These are phyloP conservation scores for Neurospora sp. DNA, from an alignment of 495 filamentous ascomycete genomes.

Conservation along the genomic window DNA sequence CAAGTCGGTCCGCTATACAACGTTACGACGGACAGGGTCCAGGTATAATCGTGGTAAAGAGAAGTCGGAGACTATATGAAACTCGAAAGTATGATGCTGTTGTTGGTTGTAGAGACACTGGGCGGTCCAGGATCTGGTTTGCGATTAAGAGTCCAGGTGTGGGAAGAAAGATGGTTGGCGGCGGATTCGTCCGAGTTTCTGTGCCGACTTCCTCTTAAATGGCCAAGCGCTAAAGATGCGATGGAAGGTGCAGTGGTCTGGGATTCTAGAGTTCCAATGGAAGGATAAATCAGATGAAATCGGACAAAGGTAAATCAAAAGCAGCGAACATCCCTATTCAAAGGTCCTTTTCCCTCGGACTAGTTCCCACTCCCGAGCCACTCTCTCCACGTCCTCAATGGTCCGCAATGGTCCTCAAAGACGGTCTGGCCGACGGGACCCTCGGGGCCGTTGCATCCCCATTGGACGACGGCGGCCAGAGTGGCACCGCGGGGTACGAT, in stretches of 20 bases:
- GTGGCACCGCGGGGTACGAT: background rate
- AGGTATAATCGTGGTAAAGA: background rate
- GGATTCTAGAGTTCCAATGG: background rate
- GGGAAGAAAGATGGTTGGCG: background rate
- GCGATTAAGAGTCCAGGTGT: background rate
- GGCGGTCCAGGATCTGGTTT: background rate
- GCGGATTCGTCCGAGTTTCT: background rate
- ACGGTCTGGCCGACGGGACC: background rate
- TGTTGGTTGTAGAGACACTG: background rate
- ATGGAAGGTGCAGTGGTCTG: background rate
- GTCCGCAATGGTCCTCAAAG: background rate
- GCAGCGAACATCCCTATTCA: background rate
- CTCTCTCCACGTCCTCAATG: background rate
- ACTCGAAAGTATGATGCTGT: background rate
- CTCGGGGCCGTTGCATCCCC: background rate
- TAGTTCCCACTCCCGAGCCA: background rate
- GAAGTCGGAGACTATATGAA: background rate
- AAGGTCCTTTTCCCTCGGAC: background rate
- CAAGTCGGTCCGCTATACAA: background rate
- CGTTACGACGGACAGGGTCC: background rate
- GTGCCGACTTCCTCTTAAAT: background rate
- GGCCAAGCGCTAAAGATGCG: background rate
- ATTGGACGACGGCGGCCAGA: background rate
- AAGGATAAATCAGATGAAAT: background rate
- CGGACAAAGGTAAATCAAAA: background rate